Base-by-base conservation (phyloP, 1,284 basidiomycete species). In the Hemileccinum hortonii region DNA sequence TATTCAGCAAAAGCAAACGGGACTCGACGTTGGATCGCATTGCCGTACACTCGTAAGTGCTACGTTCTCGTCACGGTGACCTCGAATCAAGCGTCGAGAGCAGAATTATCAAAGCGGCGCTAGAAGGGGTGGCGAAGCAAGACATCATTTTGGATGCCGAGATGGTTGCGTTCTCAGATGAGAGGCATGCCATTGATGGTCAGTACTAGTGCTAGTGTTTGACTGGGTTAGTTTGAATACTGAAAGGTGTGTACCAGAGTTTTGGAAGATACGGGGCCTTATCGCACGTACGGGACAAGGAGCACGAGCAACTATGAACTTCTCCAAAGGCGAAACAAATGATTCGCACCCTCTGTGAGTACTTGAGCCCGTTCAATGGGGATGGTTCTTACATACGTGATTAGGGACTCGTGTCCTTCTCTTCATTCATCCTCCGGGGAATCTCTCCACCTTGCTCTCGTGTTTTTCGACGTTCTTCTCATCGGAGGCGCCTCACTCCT, bases 1-100 rank as follows among this genome's bases (percentile, higher is more conserved):
- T 95, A 36, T 93, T 87, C 65, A 92, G 89, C 73, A 94, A 96
- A 70, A 92, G 86, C 56, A 86, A 82, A 55, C 72, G 92, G 16
- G 80, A 94, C 60, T 91, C 87, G 18, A 94, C 92, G 0, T 52
- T 72, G 39, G 91, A 94, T 62, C 78, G 92, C 32, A 61, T 74
- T 35, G 85, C 77, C 8, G 72, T 92, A 3, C 91, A 92, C 63
- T 62, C 76, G 86, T 86, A 47, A 52, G 81, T 72, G 9, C 32
- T 32, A 8, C 35, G 2, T 14, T 30, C 16, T 44, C 6, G 14
- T 44, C 21, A 10, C 14, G 36, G 36, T 24, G 4, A 38, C 10
- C n/a, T 45, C 38, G 22, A 19, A 29, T 30, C 53, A 12, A 63
- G 44, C 15, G 12, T 16, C 6, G 15, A 30, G 32, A 35, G 10